phyloP scores from a whole-genome alignment of 1,284 basidiomycete genomes.

The Malassezia sympodialis region DNA sequence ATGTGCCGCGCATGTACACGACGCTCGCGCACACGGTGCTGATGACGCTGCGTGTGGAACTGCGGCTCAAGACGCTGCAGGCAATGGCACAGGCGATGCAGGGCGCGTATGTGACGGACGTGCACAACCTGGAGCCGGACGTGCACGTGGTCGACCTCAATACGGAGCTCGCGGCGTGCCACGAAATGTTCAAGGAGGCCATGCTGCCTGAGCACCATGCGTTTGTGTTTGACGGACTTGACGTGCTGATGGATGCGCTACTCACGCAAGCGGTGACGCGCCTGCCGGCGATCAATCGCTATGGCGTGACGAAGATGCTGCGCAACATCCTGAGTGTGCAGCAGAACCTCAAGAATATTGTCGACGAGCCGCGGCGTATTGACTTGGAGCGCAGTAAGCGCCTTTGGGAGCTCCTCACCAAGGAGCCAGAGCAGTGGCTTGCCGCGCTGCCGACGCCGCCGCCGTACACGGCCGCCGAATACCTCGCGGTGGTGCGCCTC shows the following conservation, averaged over 20 bases:
- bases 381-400: slow-evolving; percentile 66
- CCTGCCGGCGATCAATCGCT: slow-evolving; percentile 62
- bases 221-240: slow-evolving; percentile 77
- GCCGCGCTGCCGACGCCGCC: neutral
- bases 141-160: slow-evolving; percentile 81
- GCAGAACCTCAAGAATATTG: slow-evolving; percentile 65
- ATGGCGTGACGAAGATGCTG: slow-evolving; percentile 76
- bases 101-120: slow-evolving; percentile 56
- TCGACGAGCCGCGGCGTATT: slow-evolving; percentile 51
- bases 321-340: slow-evolving; percentile 85
- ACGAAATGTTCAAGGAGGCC: slow-evolving; percentile 54
- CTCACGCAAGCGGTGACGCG: slow-evolving; percentile 66
- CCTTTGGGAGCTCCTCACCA: slow-evolving; percentile 58
- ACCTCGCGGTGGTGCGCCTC: slow-evolving; percentile 29
- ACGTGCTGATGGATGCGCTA: slow-evolving; percentile 73
- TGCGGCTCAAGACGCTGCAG: slow-evolving; percentile 73
- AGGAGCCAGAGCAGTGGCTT: slow-evolving; percentile 15
- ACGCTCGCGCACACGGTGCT: slow-evolving; percentile 77
- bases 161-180: slow-evolving; percentile 64
- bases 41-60: slow-evolving; percentile 76
- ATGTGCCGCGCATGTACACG: slow-evolving; percentile 75
- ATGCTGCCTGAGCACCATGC: slow-evolving; percentile 49
- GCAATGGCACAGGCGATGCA: slow-evolving; percentile 66
- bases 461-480: slow-evolving; percentile 24
- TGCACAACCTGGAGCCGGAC: slow-evolving; percentile 73